Percentiles rank a stretch among this genome's conserved stretches.
phyloP scores from a whole-genome alignment of 2,329 filamentous ascomycete genomes.

The Colletotrichum lupini region DNA sequence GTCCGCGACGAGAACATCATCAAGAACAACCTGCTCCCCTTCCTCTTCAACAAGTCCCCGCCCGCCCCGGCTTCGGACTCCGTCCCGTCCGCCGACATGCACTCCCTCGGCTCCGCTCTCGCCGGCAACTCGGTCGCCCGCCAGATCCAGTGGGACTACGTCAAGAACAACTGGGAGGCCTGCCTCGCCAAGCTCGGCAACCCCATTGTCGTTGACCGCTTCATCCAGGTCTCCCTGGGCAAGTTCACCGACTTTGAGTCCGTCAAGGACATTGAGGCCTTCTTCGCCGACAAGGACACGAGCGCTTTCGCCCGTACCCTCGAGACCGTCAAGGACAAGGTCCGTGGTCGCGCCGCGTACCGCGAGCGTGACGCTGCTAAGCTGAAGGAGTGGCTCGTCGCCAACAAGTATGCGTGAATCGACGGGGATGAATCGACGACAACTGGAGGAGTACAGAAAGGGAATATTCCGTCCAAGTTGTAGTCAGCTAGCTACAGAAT shows the following conservation, averaged over 20 bases:
- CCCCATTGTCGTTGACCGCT: constrained; percentile 89
- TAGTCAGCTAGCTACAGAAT: not conserved
- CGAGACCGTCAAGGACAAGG: constrained; percentile 86
- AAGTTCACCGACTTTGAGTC: constrained; percentile 79
- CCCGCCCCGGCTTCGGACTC: constrained; percentile 62
- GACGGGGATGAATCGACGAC: not conserved
- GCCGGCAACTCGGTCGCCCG: constrained; percentile 79
- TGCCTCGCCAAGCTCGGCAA: constrained; percentile 81
- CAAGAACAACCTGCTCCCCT: constrained; percentile 73
- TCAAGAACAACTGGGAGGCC: constrained; percentile 84
- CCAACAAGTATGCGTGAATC: constrained; percentile 54
- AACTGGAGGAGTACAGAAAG: not conserved
- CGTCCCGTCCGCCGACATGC: constrained; percentile 89
- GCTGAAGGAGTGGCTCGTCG: constrained; percentile 81
- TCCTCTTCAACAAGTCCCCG: constrained; percentile 77
- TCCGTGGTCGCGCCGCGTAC: constrained; percentile 86
- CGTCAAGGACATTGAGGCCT: constrained; percentile 80
- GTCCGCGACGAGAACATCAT: constrained; percentile 77
- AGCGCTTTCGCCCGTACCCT: constrained; percentile 87
- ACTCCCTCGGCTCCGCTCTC: constrained; percentile 80
- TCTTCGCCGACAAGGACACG: constrained; percentile 90
- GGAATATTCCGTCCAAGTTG: not conserved
- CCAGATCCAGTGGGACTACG: constrained; percentile 83
- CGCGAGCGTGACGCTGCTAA: constrained; percentile 77
- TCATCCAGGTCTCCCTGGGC: constrained; percentile 80